Conservation (phyloP, 306 rosid genomes). For the Sesbania bispinosa region DNA sequence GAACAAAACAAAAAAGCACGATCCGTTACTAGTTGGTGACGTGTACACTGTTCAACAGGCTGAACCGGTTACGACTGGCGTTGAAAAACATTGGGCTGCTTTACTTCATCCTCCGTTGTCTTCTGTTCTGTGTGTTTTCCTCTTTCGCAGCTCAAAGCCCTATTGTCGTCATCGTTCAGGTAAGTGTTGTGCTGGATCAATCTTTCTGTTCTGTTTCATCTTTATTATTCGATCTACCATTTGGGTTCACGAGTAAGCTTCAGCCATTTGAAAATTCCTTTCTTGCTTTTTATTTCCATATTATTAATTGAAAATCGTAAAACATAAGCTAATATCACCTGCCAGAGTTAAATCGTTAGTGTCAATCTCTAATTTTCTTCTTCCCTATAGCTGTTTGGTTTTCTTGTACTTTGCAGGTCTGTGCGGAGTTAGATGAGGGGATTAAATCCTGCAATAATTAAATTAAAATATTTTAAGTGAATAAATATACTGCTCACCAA, state of each 20-base stretch:
- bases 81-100: constrained; percentile 14
- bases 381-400: neutral
- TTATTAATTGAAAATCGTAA: no score
- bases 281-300: neutral
- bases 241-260: neutral
- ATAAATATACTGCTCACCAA: neutral
- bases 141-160: neutral
- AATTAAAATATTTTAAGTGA: neutral
- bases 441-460: no score
- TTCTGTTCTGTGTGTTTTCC: neutral
- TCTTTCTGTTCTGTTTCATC: neutral
- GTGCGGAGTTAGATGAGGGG: no score
- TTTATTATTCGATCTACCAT: neutral
- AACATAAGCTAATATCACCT: no score
- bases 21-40: neutral
- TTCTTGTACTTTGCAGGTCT: neutral
- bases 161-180: neutral
- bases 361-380: neutral
- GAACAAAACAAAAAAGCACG: no score
- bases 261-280: neutral
- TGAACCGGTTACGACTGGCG: constrained; percentile 26
- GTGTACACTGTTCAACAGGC: constrained; percentile 25
- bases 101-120: neutral
- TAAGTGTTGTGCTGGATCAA: neutral
- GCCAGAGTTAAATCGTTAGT: neutral